These are phyloP conservation scores for Tricholoma matsutake DNA, from an alignment of 768 basidiomycete genomes.

Conservation along the genomic window DNA sequence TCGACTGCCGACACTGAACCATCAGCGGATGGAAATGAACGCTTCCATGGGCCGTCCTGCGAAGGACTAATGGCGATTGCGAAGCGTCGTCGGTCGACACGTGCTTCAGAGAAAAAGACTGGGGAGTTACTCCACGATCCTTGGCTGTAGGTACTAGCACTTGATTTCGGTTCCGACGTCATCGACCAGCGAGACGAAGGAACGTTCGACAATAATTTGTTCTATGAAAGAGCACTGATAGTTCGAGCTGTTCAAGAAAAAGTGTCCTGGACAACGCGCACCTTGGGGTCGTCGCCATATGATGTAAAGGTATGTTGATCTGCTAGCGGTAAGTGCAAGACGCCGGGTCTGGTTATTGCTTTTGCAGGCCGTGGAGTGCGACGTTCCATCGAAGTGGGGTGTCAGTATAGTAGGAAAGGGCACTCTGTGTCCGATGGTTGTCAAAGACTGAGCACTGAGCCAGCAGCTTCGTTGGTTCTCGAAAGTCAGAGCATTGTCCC, in stretches of 20 bases:
- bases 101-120: constrained; percentile 11
- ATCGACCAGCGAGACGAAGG: constrained; percentile 15
- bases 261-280: background rate
- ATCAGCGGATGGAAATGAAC: background rate
- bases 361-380: background rate
- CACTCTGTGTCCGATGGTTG: background rate
- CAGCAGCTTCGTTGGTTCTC: constrained; percentile 13
- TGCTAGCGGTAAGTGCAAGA: constrained; percentile 11
- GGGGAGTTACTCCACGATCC: constrained; percentile 13
- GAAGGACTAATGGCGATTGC: constrained; percentile 18
- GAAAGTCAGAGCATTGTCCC: background rate
- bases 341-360: constrained; percentile 11
- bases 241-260: background rate
- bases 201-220: constrained; percentile 5
- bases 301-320: constrained; percentile 9
- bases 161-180: constrained; percentile 16
- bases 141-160: constrained; percentile 22
- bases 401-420: background rate
- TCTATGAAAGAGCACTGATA: background rate
- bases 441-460: constrained; percentile 7
- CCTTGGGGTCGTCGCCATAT: background rate
- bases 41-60: constrained; percentile 14
- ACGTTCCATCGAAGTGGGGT: background rate
- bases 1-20: constrained; percentile 4
- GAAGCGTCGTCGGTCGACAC: constrained; percentile 19